Base-by-base conservation (phyloP, 2,329 filamentous ascomycete species). In the Aureobasidium sp. region DNA sequence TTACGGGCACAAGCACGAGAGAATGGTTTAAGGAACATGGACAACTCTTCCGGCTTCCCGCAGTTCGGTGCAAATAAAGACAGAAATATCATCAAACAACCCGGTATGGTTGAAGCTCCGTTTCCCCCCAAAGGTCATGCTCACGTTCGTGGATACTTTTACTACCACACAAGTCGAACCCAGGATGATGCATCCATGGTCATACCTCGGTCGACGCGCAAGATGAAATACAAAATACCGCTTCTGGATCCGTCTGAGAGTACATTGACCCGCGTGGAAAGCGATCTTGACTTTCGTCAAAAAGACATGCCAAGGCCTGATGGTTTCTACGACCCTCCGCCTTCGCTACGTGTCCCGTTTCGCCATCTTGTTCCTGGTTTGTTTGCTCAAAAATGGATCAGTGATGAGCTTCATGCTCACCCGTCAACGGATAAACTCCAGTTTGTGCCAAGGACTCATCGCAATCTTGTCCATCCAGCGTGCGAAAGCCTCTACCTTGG, bases 121-220 rank as follows among this genome's bases (percentile, higher is more conserved):
- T 94, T 89, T 87, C 90, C 90, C 41, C 81, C 83, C 53, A 79
- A 80, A 65, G 87, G 79, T 7, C 84, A 84, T 70, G 75, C 80
- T 0, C 88, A 91, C 71, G 75, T 91, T 46, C 82, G 86, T 61
- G 85, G 82, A 5, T 76, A 55, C 15, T 62, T 62, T 32, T 47
- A 37, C 17, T 56, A 62, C 12, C 50, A 56, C 34, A 23, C 60
- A 32, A 29, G 15, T 5, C 39, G 20, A 2, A n/a, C 34, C 1
- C 29, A 41, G n/a, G 27, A 5, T 20, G 29, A 62, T n/a, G 10
- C 15, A 7, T 15, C 26, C 15, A 13, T 13, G 1, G 17, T 17
- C 12, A 9, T 41, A 1, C 20, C 42, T 32, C 37, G 20, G 10
- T 44, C 48, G n/a, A 44, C 48, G 75, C 66, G 73, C 4, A 75